Base-by-base conservation (phyloP, 176 grass and related monocot genomes). In the Typha latifolia region DNA sequence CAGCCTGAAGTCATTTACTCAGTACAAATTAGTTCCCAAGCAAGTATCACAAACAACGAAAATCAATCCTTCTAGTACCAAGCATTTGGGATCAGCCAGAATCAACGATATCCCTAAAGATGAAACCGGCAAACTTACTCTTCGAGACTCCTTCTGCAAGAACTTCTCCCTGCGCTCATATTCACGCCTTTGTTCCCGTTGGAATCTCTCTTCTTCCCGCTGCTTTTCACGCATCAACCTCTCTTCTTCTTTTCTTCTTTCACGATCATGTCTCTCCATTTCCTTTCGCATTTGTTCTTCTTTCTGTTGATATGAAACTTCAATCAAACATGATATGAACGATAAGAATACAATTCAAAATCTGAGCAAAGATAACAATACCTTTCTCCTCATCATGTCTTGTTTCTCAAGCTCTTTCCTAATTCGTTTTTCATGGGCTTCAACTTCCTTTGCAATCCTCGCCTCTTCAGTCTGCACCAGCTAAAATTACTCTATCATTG, bases 401-500 rank as follows among this genome's bases (percentile, higher is more conserved):
- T 99, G 89, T 71, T 93, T 99, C 76, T 99, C 94, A 5, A 99
- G 72, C 57, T 99, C 89, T 76, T 84, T 99, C 84, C 86, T 90
- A 47, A 99, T 90, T 64, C 79, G 63, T 53, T 82, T 97, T 80
- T 99, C 94, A 81, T 93, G 85, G 64, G 78, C 83, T 77, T 93
- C 94, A 73, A 90, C 94, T 74, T 99, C 94, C 81, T 86, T 99
- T 10, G 76, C 85, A 57, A 90, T 90, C 80, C 84, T 99, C 1
- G 81, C 81, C 79, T 99, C 89, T 76, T 99, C 94, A 16, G n/a
- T 86, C 87, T 87, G 67, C 75, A 81, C 61, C 68, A 75, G 49
- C 23, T 21, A 12, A 57, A 57, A 67, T 18, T 19, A 57, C 7
- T 23, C 4, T 29, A 34, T 21, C 0, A 7, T 14, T 10, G 3